Percentiles rank a stretch among this genome's conserved stretches.
These are phyloP conservation scores for Nemophila menziesii DNA, from an alignment of 257 asterid genomes.

Conservation along the genomic window DNA sequence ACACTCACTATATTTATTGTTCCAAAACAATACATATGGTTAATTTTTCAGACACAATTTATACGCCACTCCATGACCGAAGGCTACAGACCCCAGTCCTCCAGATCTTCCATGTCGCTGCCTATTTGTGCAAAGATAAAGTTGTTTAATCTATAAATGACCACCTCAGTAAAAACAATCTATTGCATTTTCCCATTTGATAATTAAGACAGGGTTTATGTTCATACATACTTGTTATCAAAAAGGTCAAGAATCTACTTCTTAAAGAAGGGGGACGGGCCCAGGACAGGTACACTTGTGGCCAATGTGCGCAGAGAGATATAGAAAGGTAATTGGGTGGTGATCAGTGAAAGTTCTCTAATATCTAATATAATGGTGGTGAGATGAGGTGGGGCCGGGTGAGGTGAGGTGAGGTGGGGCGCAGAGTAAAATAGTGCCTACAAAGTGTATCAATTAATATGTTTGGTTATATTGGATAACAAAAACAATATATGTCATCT, in stretches of 20 bases:
- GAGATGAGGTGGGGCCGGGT: slow-evolving; percentile 2
- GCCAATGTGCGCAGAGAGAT: slow-evolving; percentile 10
- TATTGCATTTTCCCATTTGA: too few species aligned
- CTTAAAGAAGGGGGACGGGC: not conserved
- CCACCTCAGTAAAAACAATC: too few species aligned
- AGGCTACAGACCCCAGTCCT: too few species aligned
- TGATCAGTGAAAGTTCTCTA: slow-evolving; percentile 7
- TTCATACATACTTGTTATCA: not conserved
- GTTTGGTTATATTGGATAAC: slow-evolving; percentile 27
- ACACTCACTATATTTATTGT: too few species aligned
- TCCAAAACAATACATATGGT: too few species aligned
- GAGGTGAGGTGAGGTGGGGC: not conserved
- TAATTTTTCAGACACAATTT: too few species aligned
- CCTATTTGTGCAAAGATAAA: too few species aligned
- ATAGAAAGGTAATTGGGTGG: slow-evolving; percentile 24
- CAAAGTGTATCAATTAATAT: not conserved
- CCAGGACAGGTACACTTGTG: too few species aligned
- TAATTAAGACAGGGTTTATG: too few species aligned
- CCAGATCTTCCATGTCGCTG: too few species aligned
- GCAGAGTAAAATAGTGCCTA: not conserved
- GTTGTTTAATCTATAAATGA: too few species aligned
- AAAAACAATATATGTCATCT: slow-evolving; percentile 31
- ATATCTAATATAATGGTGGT: not conserved
- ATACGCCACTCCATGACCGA: too few species aligned
- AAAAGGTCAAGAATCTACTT: not conserved